Conservation (phyloP, 805 yeast species). For the Wickerhamia fluorescens region DNA sequence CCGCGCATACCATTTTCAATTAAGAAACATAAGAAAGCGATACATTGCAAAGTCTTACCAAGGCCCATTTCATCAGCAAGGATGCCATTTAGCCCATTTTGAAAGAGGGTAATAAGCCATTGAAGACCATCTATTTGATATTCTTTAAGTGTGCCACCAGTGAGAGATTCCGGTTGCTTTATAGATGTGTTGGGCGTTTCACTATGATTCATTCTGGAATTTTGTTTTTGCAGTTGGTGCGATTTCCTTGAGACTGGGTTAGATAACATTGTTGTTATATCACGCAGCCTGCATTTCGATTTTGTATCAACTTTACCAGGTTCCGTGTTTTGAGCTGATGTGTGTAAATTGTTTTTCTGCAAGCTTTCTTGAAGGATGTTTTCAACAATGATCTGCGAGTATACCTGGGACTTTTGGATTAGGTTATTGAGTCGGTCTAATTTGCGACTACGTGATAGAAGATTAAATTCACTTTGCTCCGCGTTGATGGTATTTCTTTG, state of each 20-base stretch:
- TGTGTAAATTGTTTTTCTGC: constrained; percentile 26
- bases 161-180: constrained; percentile 25
- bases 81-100: constrained; percentile 92
- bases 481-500: too few species aligned
- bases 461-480: constrained; percentile 37
- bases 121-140: constrained; percentile 88
- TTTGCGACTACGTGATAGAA: constrained; percentile 47
- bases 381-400: constrained; percentile 79
- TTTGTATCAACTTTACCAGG: background rate
- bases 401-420: constrained; percentile 82
- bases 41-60: constrained; percentile 89
- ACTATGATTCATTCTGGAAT: constrained; percentile 14
- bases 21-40: constrained; percentile 67
- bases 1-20: constrained; percentile 74
- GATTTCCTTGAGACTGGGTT: constrained; percentile 9
- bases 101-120: constrained; percentile 83
- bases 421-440: constrained; percentile 61
- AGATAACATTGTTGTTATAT: constrained; percentile 9
- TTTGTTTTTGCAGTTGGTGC: too few species aligned
- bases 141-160: constrained; percentile 58
- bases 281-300: constrained; percentile 2
- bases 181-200: constrained; percentile 12
- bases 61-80: constrained; percentile 97
- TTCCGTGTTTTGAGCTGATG: constrained; percentile 34
- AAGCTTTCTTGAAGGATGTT: constrained; percentile 53